phyloP scores from a whole-genome alignment of 192 early-diverging fungal genomes.

The Backusella psychrophila region DNA sequence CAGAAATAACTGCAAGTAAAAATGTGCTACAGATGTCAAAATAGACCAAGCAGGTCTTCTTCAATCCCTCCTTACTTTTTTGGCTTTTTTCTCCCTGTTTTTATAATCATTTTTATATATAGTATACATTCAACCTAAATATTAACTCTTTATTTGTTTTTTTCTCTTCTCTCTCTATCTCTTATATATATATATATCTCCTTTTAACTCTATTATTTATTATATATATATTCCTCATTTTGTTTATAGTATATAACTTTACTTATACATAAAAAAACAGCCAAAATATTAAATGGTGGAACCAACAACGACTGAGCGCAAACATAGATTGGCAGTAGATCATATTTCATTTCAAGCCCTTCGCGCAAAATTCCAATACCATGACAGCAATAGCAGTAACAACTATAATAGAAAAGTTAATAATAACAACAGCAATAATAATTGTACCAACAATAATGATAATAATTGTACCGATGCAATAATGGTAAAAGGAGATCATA shows the following conservation, averaged over 20 bases:
- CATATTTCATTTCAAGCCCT: conserved; percentile 3
- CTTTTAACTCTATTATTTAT: neutral
- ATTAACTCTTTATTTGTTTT: neutral
- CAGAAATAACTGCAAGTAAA: neutral
- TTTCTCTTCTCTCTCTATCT: neutral
- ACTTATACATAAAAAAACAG: neutral
- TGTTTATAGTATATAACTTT: neutral
- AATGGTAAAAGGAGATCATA: neutral
- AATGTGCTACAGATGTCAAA: conserved; percentile 1
- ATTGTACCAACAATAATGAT: neutral
- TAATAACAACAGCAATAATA: neutral
- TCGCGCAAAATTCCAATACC: neutral
- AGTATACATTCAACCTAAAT: neutral
- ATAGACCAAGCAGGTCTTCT: neutral
- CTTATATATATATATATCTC: neutral
- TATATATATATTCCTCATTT: neutral
- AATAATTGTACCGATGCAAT: neutral
- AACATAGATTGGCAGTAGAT: neutral
- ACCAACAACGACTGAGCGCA: neutral
- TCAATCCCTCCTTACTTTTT: neutral
- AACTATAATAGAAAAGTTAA: neutral
- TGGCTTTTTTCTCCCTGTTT: neutral
- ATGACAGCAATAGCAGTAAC: neutral
- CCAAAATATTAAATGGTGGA: neutral
- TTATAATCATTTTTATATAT: conserved; percentile 1